Base-by-base conservation (phyloP, 164 flowering plant species). In the Brasenia schreberi region DNA sequence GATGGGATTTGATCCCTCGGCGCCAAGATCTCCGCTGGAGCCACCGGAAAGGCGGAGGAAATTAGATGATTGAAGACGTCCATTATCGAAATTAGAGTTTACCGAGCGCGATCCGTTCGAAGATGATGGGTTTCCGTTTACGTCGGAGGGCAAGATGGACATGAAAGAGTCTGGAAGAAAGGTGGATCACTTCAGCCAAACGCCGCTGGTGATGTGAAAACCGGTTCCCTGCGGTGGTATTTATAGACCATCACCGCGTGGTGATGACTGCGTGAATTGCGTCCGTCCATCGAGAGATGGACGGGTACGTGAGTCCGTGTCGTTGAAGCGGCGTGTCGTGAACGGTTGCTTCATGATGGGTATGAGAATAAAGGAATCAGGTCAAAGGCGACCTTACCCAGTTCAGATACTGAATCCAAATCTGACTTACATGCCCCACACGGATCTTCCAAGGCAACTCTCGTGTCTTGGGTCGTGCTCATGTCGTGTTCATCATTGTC, bases 111-210 rank as follows among this genome's bases (percentile, higher is more conserved):
- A 18, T 4, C 14, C 14, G 58, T 81, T 65, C 0, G 81, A 70
- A 16, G 87, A 73, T 56, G 86, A 65, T 33, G 77, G 43, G 53
- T 88, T 67, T 68, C 80, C 79, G 65, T 80, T 79, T 65, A 75
- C 65, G 60, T 78, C 71, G 42, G 80, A 61, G 70, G 96, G 91
- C 87, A 74, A 85, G 91, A 88, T 90, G 98, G 98, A 92, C 98
- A 92, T 92, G 88, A 92, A 92, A 88, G 61, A 74, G 42, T 64
- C 42, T 16, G 72, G 67, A 61, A 71, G 67, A 59, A 52, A 43
- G 64, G 67, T 65, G 65, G 63, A 43, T 4, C 56, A 59, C 39
- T 66, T 65, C 73, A 73, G 73, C 75, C 66, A 65, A 60, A 60
- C 19, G 62, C 62, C 19, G 53, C 53, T 45, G 2, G 11, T 7